Conservation (phyloP, 768 basidiomycete species). For the Hirschioporus abietinus region DNA sequence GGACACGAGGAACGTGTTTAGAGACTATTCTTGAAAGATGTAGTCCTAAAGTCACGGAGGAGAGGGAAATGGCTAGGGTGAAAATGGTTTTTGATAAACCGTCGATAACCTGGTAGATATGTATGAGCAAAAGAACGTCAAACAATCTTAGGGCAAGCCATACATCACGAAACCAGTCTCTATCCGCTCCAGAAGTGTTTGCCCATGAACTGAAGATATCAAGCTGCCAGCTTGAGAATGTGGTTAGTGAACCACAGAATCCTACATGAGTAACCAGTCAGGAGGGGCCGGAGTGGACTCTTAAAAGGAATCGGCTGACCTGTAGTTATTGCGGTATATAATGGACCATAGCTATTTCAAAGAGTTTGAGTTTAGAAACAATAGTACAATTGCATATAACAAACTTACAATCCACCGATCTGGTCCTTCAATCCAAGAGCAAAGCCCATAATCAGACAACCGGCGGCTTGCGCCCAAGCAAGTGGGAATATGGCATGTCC, state of each 20-base stretch:
- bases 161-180: slow-evolving; percentile 70
- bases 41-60: slow-evolving; percentile 71
- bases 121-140: background rate
- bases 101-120: slow-evolving; percentile 67
- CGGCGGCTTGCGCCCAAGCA: slow-evolving; percentile 79
- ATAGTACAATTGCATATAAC: slow-evolving; percentile 7
- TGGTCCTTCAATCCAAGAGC: slow-evolving; percentile 64
- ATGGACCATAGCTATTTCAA: slow-evolving; percentile 68
- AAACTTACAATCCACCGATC: slow-evolving; percentile 66
- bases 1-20: slow-evolving; percentile 36
- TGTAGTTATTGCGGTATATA: slow-evolving; percentile 86
- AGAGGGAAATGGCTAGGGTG: slow-evolving; percentile 72
- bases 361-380: slow-evolving; percentile 3
- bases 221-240: slow-evolving; percentile 93
- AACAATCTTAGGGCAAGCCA: slow-evolving; percentile 22
- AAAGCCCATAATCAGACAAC: slow-evolving; percentile 91
- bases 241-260: slow-evolving; percentile 94
- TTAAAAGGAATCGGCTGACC: slow-evolving; percentile 36
- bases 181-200: slow-evolving; percentile 50
- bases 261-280: slow-evolving; percentile 35
- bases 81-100: slow-evolving; percentile 76
- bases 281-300: background rate
- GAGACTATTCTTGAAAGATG: slow-evolving; percentile 44
- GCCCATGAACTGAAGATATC: slow-evolving; percentile 85
- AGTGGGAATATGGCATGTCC: slow-evolving; percentile 76